phyloP scores from a whole-genome alignment of 2,329 filamentous ascomycete species.

The Pseudodiploospora longispora region DNA sequence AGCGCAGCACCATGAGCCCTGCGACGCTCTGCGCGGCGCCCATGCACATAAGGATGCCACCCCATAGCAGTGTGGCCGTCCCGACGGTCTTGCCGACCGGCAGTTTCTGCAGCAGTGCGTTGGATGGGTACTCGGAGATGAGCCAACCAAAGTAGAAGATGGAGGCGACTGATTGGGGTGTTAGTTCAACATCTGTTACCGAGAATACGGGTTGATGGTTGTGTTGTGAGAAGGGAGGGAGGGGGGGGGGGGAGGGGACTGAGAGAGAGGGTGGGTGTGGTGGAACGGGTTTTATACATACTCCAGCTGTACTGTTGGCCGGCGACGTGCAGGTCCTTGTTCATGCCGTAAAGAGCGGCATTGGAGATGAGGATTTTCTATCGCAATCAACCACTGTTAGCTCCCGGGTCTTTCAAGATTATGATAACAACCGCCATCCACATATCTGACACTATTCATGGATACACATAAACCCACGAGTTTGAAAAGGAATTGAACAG shows the following conservation, averaged over 20 bases:
- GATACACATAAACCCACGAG: too few relatives aligned
- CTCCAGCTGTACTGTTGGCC: constrained; percentile 7
- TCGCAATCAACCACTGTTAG: too few relatives aligned
- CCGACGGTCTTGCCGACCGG: constrained; percentile 40
- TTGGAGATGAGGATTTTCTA: constrained; percentile 39
- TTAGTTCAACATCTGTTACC: too few relatives aligned
- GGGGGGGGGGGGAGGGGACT: neutral
- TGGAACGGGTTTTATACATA: neutral
- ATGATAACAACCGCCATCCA: too few relatives aligned
- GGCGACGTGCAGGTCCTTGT: constrained; percentile 31
- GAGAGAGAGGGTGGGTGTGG: neutral
- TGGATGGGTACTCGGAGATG: constrained; percentile 35
- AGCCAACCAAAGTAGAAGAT: constrained; percentile 44
- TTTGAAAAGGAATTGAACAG: too few relatives aligned
- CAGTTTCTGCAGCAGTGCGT: constrained; percentile 37
- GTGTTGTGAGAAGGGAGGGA: too few relatives aligned
- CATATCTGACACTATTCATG: too few relatives aligned
- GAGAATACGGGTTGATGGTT: too few relatives aligned
- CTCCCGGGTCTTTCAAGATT: too few relatives aligned
- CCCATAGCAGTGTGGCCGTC: constrained; percentile 23
- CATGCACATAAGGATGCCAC: constrained; percentile 32
- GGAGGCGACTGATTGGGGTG: constrained; percentile 21
- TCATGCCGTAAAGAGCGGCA: constrained; percentile 48
- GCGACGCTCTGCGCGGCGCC: constrained; percentile 30
- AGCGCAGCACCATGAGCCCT: constrained; percentile 19